Evolutionary conservation across 1,284 basidiomycete species (phyloP).

Genomic region (Fomitiporia mediterranea): DNA sequence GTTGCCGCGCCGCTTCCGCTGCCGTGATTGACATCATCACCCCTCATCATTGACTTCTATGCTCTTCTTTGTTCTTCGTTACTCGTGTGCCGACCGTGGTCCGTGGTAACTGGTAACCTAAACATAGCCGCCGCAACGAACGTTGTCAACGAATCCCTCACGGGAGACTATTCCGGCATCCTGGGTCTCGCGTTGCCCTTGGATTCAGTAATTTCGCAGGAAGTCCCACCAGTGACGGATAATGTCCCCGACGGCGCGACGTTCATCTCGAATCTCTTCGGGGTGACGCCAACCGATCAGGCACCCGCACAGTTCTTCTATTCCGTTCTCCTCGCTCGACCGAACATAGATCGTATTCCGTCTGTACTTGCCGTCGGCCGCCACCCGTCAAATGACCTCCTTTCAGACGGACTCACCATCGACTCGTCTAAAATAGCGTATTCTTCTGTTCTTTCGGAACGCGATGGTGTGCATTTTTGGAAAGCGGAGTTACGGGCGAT

Average conservation of each 20-base stretch:
- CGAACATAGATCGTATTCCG: slow-evolving; percentile 50
- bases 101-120: too few species aligned
- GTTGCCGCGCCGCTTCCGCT: too few species aligned
- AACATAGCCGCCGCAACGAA: slow-evolving; percentile 48
- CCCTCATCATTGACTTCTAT: neutral
- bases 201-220: slow-evolving; percentile 53
- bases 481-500: slow-evolving; percentile 50
- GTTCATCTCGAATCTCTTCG: slow-evolving; percentile 61
- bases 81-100: too few species aligned
- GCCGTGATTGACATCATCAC: too few species aligned
- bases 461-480: slow-evolving; percentile 50
- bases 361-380: slow-evolving; percentile 61
- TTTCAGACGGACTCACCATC: slow-evolving; percentile 34
- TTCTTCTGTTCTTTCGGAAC: slow-evolving; percentile 37
- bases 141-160: slow-evolving; percentile 52
- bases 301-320: slow-evolving; percentile 59
- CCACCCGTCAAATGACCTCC: slow-evolving; percentile 42
- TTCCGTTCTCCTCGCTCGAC: slow-evolving; percentile 61
- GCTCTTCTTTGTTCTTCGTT: neutral
- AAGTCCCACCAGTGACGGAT: slow-evolving; percentile 41
- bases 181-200: slow-evolving; percentile 68
- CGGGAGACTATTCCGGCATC: slow-evolving; percentile 52
- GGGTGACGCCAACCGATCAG: slow-evolving; percentile 44
- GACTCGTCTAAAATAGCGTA: slow-evolving; percentile 54
- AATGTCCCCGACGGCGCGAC: slow-evolving; percentile 58